Percentiles rank a stretch among this genome's conserved stretches.
Conservation (phyloP, 768 basidiomycete species). For the Pholiota molesta region DNA sequence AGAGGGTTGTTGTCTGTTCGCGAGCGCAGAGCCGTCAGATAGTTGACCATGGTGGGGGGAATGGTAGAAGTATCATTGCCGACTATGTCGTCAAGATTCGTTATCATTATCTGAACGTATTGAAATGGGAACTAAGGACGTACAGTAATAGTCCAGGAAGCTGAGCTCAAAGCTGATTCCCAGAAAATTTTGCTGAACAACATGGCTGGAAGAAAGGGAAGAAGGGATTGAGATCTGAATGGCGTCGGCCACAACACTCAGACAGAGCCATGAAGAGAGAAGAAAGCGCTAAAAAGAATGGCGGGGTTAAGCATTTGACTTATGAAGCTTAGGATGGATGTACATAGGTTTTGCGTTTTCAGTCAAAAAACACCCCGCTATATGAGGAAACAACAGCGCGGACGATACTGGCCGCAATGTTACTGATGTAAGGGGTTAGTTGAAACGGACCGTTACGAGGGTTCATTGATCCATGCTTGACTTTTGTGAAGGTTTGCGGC, state of each 20-base stretch:
- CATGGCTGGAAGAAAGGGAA: slow-evolving; percentile 36
- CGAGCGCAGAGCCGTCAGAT: slow-evolving; percentile 54
- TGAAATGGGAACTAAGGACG: slow-evolving; percentile 17
- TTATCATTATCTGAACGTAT: background rate
- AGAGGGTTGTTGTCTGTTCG: slow-evolving; percentile 46
- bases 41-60: slow-evolving; percentile 57
- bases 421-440: background rate
- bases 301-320: background rate
- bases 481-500: too few relatives aligned
- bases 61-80: slow-evolving; percentile 55
- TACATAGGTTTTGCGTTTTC: background rate
- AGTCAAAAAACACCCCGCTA: background rate
- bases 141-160: slow-evolving; percentile 60
- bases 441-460: background rate
- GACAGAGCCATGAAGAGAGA: slow-evolving; percentile 11
- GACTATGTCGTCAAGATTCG: slow-evolving; percentile 33
- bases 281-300: slow-evolving; percentile 15
- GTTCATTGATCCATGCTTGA: background rate
- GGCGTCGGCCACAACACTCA: slow-evolving; percentile 26
- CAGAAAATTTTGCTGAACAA: slow-evolving; percentile 57
- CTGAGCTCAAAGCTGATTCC: slow-evolving; percentile 70
- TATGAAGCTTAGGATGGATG: background rate
- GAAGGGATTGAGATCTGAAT: slow-evolving; percentile 35
- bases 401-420: background rate
- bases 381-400: background rate